Evolutionary conservation across 495 filamentous ascomycete species (phyloP).

Genomic region (Aspergillus egyptiacus): DNA sequence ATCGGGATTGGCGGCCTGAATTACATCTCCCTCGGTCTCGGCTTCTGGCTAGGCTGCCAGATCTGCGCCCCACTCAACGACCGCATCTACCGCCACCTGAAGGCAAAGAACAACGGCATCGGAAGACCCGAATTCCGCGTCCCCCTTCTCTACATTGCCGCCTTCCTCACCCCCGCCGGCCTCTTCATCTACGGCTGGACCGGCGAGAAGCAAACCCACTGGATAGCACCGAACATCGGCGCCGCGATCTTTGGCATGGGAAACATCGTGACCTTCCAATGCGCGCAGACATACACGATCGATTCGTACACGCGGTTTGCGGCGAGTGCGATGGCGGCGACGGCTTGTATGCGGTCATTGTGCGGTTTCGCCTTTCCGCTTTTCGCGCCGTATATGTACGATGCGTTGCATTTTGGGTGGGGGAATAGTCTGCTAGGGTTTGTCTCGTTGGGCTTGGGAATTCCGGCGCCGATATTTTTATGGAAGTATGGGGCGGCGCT

Average conservation of each 20-base stretch:
- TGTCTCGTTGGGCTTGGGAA: slow-evolving; percentile 46
- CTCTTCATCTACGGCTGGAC: slow-evolving; percentile 71
- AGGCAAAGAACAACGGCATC: slow-evolving; percentile 49
- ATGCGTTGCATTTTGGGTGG: slow-evolving; percentile 54
- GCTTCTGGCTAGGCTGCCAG: slow-evolving; percentile 63
- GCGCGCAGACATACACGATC: slow-evolving; percentile 69
- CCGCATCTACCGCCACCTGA: slow-evolving; percentile 56
- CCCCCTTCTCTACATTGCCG: slow-evolving; percentile 54
- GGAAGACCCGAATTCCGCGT: slow-evolving; percentile 64
- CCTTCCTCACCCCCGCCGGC: slow-evolving; percentile 55
- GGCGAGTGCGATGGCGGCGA: slow-evolving; percentile 64
- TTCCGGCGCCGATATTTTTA: slow-evolving; percentile 55
- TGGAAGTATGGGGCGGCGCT: slow-evolving; percentile 54
- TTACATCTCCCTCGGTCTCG: slow-evolving; percentile 63
- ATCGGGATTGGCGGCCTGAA: slow-evolving; percentile 60
- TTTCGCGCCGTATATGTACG: slow-evolving; percentile 63
- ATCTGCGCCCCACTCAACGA: slow-evolving; percentile 60
- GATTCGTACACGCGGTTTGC: slow-evolving; percentile 71
- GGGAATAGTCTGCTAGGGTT: slow-evolving; percentile 59
- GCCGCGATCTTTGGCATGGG: slow-evolving; percentile 53
- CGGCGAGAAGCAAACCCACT: slow-evolving; percentile 55
- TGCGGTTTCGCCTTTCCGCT: slow-evolving; percentile 74
- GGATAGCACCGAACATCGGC: slow-evolving; percentile 71
- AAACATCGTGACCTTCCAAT: slow-evolving; percentile 61
- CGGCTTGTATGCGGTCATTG: slow-evolving; percentile 58